These are phyloP conservation scores for Pythium aristosporum DNA, from an alignment of 352 stramenopile species.

Conservation along the genomic window DNA sequence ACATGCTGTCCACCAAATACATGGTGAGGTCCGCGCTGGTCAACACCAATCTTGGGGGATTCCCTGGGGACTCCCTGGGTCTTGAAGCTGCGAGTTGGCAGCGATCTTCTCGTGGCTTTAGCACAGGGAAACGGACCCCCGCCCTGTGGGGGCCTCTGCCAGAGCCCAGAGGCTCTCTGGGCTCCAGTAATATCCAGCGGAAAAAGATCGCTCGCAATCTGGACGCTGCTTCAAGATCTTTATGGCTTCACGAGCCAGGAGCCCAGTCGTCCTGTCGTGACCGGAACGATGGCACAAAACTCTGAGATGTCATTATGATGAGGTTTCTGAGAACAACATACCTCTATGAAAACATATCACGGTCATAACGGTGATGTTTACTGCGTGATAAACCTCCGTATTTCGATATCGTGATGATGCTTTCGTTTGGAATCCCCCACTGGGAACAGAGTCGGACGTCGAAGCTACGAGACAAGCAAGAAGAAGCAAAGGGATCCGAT, in stretches of 20 bases:
- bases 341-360: neutral
- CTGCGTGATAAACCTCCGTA: slow-evolving; percentile 12
- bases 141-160: neutral
- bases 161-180: too few species aligned
- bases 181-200: too few species aligned
- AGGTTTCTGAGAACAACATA: neutral
- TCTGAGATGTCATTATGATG: neutral
- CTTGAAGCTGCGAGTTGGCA: too few species aligned
- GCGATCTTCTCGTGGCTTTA: too few species aligned
- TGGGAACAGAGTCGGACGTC: slow-evolving; percentile 19
- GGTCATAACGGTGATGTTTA: neutral
- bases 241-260: neutral
- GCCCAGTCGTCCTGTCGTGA: slow-evolving; percentile 3
- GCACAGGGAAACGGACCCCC: too few species aligned
- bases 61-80: neutral
- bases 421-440: neutral
- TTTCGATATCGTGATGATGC: slow-evolving; percentile 20
- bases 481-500: neutral
- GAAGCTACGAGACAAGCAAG: slow-evolving; percentile 20
- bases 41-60: neutral
- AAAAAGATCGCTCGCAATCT: neutral
- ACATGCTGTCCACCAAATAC: neutral
- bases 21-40: too few species aligned
- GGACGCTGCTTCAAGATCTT: neutral
- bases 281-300: neutral